Evolutionary conservation across 495 filamentous ascomycete species (phyloP).

Genomic region (Letharia columbiana): DNA sequence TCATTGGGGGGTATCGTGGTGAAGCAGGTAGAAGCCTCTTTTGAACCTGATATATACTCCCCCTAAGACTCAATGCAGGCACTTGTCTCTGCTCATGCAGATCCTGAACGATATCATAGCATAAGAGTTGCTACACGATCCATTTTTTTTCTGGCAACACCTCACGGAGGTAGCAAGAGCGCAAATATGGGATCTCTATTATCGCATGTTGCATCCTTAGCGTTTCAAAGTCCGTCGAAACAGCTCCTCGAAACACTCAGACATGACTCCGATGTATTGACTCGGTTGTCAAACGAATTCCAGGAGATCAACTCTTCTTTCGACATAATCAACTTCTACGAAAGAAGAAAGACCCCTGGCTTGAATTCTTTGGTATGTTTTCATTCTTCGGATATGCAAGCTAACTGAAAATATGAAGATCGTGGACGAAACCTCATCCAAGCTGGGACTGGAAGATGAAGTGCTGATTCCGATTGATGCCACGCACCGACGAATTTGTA

Average conservation of each 20-base stretch:
- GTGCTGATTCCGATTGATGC: slow-evolving; percentile 8
- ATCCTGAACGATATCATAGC: background rate
- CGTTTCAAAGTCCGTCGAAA: slow-evolving; percentile 7
- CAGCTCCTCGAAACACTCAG: slow-evolving; percentile 10
- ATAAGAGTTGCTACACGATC: background rate
- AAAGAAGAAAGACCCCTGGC: slow-evolving; percentile 8
- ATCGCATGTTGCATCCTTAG: slow-evolving; percentile 6
- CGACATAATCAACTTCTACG: slow-evolving; percentile 11
- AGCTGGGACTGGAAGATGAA: slow-evolving; percentile 2
- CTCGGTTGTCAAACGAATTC: slow-evolving; percentile 2
- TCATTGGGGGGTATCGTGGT: slow-evolving; percentile 11
- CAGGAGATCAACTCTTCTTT: slow-evolving; percentile 1
- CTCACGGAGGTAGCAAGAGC: slow-evolving; percentile 10
- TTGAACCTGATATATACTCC: background rate
- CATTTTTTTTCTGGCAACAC: slow-evolving; percentile 10
- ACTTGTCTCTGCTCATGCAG: slow-evolving; percentile 1
- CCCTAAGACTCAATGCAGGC: background rate
- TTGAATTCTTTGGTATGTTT: slow-evolving; percentile 4
- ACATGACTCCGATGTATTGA: background rate
- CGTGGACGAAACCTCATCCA: slow-evolving; percentile 7
- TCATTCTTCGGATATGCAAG: background rate
- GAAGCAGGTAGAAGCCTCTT: slow-evolving; percentile 3
- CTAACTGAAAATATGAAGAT: background rate
- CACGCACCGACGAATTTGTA: slow-evolving; percentile 9
- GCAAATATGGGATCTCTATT: slow-evolving; percentile 9